phyloP scores from a whole-genome alignment of 1,284 basidiomycete genomes.

The Mycosarcoma mackinlayi region DNA sequence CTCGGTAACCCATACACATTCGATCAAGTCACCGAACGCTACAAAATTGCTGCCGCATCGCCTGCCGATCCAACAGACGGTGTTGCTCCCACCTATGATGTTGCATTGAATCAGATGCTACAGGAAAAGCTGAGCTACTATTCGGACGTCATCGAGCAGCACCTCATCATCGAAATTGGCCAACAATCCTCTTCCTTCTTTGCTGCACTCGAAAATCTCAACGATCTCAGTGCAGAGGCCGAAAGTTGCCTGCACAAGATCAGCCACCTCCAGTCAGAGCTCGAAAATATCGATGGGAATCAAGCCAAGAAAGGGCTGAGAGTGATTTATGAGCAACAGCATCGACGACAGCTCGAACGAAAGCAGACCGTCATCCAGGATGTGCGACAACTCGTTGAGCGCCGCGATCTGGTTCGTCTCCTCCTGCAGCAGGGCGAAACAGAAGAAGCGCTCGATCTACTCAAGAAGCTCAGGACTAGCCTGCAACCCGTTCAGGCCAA shows the following conservation, averaged over 20 bases:
- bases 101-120: conserved; percentile 73
- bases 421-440: conserved; percentile 61
- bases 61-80: conserved; percentile 17
- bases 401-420: conserved; percentile 53
- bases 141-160: conserved; percentile 92
- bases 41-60: conserved; percentile 46
- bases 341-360: conserved; percentile 49
- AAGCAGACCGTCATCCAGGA: conserved; percentile 38
- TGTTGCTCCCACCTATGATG: conserved; percentile 48
- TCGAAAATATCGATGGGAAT: conserved; percentile 81
- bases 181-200: conserved; percentile 93
- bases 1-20: conserved; percentile 88
- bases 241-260: conserved; percentile 83
- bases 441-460: conserved; percentile 61
- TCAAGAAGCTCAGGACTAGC: conserved; percentile 39
- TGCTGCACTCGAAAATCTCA: conserved; percentile 90
- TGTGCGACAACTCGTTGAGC: conserved; percentile 53
- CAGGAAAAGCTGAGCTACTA: conserved; percentile 93
- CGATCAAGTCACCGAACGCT: conserved; percentile 78
- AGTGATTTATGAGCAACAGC: conserved; percentile 47
- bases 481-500: conserved; percentile 4
- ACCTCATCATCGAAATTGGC: conserved; percentile 92
- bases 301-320: conserved; percentile 68
- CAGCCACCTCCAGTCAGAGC: conserved; percentile 76
- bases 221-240: conserved; percentile 89